Evolutionary conservation across 129 eudicot genomes (phyloP).

Genomic region (Pulicaria dysenterica): DNA sequence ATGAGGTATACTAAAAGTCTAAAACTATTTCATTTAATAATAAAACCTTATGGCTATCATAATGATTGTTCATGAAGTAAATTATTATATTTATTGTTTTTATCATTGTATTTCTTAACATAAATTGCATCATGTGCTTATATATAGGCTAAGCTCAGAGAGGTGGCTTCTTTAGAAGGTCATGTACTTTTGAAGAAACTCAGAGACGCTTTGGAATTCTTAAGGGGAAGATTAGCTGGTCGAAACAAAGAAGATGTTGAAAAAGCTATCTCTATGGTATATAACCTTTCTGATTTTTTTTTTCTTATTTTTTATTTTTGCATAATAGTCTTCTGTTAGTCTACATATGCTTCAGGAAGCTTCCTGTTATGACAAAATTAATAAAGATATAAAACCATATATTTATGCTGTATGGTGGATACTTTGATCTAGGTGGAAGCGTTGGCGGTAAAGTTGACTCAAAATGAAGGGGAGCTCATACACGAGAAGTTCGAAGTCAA

Average conservation of each 20-base stretch:
- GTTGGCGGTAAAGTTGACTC: constrained; percentile 93
- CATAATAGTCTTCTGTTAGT: background rate
- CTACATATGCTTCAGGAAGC: background rate
- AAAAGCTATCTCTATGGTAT: constrained; percentile 92
- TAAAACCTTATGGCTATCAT: background rate
- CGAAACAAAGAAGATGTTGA: constrained; percentile 85
- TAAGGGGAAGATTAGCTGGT: constrained; percentile 85
- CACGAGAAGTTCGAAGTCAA: constrained; percentile 97
- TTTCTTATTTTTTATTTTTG: constrained; percentile 4
- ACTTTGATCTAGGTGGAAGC: constrained; percentile 74
- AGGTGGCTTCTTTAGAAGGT: constrained; percentile 90
- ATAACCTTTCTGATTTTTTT: constrained; percentile 21
- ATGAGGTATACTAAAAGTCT: constrained; percentile 50
- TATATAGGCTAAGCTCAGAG: constrained; percentile 85
- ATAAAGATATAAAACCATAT: background rate
- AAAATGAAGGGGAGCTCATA: constrained; percentile 94
- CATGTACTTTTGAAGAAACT: constrained; percentile 96
- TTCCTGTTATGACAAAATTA: background rate
- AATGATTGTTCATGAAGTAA: background rate
- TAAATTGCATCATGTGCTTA: constrained; percentile 15
- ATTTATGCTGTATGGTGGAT: constrained; percentile 5
- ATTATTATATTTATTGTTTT: background rate
- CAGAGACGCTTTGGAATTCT: constrained; percentile 86
- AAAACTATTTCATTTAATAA: background rate
- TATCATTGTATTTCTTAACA: constrained; percentile 9